A percentile compares a stretch with the other conserved stretches of the same genome.
phyloP scores from a whole-genome alignment of 768 basidiomycete species.

The Leccinum olivaceopallidum region DNA sequence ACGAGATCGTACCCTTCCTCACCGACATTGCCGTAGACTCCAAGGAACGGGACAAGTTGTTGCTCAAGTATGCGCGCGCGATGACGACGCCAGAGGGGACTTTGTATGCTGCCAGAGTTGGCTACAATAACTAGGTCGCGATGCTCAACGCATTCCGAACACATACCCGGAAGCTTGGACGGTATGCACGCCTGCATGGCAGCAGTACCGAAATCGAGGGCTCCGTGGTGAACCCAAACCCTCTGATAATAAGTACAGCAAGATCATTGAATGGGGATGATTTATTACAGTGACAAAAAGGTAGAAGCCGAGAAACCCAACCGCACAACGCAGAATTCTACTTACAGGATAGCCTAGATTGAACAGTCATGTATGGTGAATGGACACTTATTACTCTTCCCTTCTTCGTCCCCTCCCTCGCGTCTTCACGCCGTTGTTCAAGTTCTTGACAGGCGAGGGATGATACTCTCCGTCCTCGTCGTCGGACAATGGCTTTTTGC shows the following conservation, averaged over 20 bases:
- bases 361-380: not conserved
- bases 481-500: constrained; percentile 26
- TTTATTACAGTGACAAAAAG: not conserved
- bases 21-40: constrained; percentile 77
- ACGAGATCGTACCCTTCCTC: constrained; percentile 83
- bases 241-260: not conserved
- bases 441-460: constrained; percentile 42
- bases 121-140: constrained; percentile 48
- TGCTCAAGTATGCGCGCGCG: constrained; percentile 84
- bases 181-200: not conserved
- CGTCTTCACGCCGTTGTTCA: constrained; percentile 43
- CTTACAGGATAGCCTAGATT: not conserved
- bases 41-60: constrained; percentile 85
- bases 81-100: constrained; percentile 65
- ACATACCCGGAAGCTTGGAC: too few species aligned
- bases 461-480: constrained; percentile 51
- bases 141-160: not conserved
- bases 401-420: constrained; percentile 46
- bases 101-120: constrained; percentile 74
- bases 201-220: not conserved
- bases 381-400: constrained; percentile 4
- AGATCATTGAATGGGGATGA: not conserved
- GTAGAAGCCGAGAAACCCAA: not conserved
- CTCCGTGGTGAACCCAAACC: not conserved
- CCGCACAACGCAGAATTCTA: not conserved